Evolutionary conservation across 2,329 filamentous ascomycete genomes (phyloP), one percentile per base, ranked within the genome.

Genomic region (Leptographium lundbergii): DNA sequence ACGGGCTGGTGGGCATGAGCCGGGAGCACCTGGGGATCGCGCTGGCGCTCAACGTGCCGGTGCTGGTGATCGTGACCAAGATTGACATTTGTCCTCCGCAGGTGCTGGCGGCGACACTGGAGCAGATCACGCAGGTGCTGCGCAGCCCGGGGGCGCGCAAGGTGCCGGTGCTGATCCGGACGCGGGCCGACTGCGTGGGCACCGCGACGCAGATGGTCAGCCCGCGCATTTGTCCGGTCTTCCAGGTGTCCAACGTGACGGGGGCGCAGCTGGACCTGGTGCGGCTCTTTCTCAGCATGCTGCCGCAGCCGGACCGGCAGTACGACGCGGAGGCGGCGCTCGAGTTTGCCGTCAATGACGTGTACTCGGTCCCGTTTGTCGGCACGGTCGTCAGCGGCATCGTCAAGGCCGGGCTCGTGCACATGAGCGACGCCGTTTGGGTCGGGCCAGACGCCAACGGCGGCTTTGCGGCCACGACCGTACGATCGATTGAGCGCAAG

Each of bases 21-120:
- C 95, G 95, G 78, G 94, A 99, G 75, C 94, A 99, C 71, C 76
- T 99, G 4, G 94, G 94, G 19, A 96, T 99, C 63, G 92, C 94
- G 0, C 77, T 97, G 36, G 91, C 94, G 0, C 77, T 99, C 57
- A 97, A 97, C 68, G 92, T 99, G 13, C 94, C 94, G 0, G 90
- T 99, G 66, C 95, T 99, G 89, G 91, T 97, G 4, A 86, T 96
- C 64, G 85, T 97, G 63, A 99, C 92, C 71, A 99, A 97, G 76
- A 96, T 97, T 64, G 94, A 97, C 70, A 97, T 97, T 59, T 97
- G 94, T 71, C 94, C 94, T 25, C 91, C 92, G 1, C 88, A 97
- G 64, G 96, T 99, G 67, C 77, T 99, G 27, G 85, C 95, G 73
- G 88, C 97, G 75, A 99, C 94, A 25, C 85, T 97, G 53, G 87